These are phyloP conservation scores for Echites panduratus DNA, from an alignment of 257 asterid species.

Conservation along the genomic window DNA sequence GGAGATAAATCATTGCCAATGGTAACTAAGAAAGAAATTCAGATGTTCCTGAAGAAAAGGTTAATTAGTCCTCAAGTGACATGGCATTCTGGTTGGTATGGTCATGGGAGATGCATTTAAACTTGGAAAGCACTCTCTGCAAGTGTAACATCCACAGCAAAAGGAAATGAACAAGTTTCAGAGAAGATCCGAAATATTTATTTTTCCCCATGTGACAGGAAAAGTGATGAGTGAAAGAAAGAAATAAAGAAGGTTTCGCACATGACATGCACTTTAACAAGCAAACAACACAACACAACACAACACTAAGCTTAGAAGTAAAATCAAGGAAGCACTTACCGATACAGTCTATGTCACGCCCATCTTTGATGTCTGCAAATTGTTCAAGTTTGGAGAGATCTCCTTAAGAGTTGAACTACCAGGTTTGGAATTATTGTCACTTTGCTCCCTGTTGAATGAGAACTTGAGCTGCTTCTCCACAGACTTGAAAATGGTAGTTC, in stretches of 20 bases:
- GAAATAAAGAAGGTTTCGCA: background rate
- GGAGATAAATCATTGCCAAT: no score
- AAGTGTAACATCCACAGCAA: background rate
- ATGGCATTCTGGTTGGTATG: background rate
- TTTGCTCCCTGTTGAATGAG: conserved; percentile 32
- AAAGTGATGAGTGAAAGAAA: background rate
- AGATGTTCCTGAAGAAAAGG: no score
- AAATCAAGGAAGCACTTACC: conserved; percentile 19
- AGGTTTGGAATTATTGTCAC: conserved; percentile 27
- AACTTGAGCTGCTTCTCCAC: conserved; percentile 95
- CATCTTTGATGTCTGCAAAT: conserved; percentile 53
- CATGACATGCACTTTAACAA: background rate
- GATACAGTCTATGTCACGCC: conserved; percentile 24
- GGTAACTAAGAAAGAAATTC: no score
- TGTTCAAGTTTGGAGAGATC: conserved; percentile 39
- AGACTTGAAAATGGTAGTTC: conserved; percentile 63
- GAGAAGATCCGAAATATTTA: background rate
- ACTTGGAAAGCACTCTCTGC: background rate
- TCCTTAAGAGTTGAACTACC: conserved; percentile 36
- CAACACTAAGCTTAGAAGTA: background rate
- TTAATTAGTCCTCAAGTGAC: no score
- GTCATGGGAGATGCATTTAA: background rate
- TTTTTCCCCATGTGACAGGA: background rate
- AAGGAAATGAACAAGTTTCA: background rate
- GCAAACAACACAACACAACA: background rate